Evolutionary conservation across 495 filamentous ascomycete genomes (phyloP), one percentile per base, ranked within the genome.

Genomic region (Collariella sp.): DNA sequence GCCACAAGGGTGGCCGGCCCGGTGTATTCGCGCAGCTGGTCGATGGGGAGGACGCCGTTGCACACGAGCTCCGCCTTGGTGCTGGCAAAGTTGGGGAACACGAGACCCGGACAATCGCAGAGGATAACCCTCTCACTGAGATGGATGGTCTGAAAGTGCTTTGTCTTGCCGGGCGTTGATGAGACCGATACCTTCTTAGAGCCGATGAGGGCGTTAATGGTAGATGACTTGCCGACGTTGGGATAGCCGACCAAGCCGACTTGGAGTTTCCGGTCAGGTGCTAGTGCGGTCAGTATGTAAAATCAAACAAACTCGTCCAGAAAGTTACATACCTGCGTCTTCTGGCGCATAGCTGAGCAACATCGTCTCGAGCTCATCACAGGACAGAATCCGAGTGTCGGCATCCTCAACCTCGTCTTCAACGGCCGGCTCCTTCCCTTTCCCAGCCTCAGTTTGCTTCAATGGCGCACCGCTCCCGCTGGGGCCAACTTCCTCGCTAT

Each of bases 101-200:
- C 94, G 19, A 99, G 83, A 80, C 94, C 94, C 26, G 94, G 94
- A 63, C 94, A 99, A 83, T 99, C 94, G 73, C 94, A 97, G 19
- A 99, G 79, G 59, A 96, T 80, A 58, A 97, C 87, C 56, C 83
- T 79, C 15, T 90, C 84, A 57, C 86, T 90, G 44, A 97, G 79
- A 67, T 95, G 91, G 58, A 99, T 89, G 16, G 94, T 99, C 68
- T 99, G 94, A 74, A 99, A 99, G 64, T 99, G 94, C 73, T 99
- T 99, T 10, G 94, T 99, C 71, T 97, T 99, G 53, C 94, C 94
- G 6, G 94, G 94, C 2, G 94, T 99, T 24, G 91, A 83, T 36
- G 94, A 97, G 38, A 99, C 94, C 2, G 91, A 96, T 5, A 99
- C 94, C 72, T 97, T 97, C 78, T 96, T 97, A 50, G 94, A 86